A percentile compares a stretch with the other conserved stretches of the same genome.
Conservation (phyloP, 2,329 filamentous ascomycete species). For the Colletotrichum gigasporum region DNA sequence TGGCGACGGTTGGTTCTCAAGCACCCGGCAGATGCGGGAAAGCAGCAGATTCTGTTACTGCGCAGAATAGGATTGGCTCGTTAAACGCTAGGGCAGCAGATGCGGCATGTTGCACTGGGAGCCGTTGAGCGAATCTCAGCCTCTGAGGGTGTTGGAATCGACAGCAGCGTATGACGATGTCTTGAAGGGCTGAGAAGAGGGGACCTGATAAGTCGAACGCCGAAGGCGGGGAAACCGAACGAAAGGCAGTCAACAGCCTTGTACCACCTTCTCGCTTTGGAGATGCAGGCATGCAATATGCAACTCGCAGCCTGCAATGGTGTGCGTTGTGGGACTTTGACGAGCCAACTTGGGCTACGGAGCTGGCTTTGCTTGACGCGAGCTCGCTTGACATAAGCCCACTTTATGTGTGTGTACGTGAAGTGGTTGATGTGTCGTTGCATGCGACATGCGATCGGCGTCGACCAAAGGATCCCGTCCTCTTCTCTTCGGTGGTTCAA, state of each 20-base stretch:
- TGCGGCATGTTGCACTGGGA: background rate
- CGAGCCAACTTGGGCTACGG: background rate
- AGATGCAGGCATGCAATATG: background rate
- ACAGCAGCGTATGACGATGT: background rate
- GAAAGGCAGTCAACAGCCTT: background rate
- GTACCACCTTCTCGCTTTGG: background rate
- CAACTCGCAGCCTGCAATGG: background rate
- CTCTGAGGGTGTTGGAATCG: background rate
- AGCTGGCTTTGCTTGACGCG: background rate
- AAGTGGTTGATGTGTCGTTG: no score
- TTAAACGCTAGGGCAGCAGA: conserved; percentile 11
- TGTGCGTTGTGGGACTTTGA: no score
- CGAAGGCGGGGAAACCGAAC: background rate
- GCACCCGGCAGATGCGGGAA: background rate
- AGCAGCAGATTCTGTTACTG: background rate
- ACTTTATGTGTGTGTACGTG: no score
- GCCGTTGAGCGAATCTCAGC: background rate
- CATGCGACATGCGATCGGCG: no score
- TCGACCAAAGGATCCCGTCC: no score
- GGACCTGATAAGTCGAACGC: background rate
- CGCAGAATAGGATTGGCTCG: background rate
- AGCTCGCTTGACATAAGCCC: background rate
- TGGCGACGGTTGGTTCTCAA: background rate
- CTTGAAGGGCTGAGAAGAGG: background rate
- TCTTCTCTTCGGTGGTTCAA: no score